Evolutionary conservation across 2,329 filamentous ascomycete species (phyloP).

Genomic region (Fonsecaea pedrosoi): DNA sequence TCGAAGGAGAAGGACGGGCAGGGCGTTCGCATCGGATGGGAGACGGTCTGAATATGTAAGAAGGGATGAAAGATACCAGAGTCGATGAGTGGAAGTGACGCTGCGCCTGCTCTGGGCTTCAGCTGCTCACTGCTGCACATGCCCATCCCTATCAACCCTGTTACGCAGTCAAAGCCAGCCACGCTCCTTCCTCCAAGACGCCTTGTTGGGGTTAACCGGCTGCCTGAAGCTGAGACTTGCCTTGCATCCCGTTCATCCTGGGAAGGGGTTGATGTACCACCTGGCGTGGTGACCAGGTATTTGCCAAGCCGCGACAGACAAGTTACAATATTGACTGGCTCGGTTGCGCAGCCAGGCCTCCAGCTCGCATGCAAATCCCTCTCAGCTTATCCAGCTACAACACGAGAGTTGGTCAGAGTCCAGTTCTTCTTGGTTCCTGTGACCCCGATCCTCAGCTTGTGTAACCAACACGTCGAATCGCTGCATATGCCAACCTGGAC

Average conservation of each 20-base stretch:
- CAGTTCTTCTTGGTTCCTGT: neutral
- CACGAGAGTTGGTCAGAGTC: neutral
- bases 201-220: neutral
- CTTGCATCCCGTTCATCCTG: neutral
- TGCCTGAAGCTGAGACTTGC: neutral
- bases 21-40: neutral
- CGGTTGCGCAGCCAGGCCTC: conserved; percentile 3
- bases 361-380: conserved; percentile 9
- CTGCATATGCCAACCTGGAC: neutral
- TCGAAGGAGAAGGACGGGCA: neutral
- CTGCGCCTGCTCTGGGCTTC: neutral
- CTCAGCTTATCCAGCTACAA: conserved; percentile 11
- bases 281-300: neutral
- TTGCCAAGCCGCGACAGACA: conserved; percentile 5
- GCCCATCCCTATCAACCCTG: neutral
- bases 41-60: neutral
- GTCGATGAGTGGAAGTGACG: neutral
- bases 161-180: neutral
- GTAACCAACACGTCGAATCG: neutral
- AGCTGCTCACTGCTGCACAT: neutral
- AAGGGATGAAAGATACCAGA: neutral
- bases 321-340: conserved; percentile 15
- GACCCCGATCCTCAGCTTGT: conserved; percentile 9
- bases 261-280: neutral
- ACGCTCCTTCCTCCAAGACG: neutral